Evolutionary conservation across 2,329 filamentous ascomycete species (phyloP).

Genomic region (Ophiobolus disseminans): DNA sequence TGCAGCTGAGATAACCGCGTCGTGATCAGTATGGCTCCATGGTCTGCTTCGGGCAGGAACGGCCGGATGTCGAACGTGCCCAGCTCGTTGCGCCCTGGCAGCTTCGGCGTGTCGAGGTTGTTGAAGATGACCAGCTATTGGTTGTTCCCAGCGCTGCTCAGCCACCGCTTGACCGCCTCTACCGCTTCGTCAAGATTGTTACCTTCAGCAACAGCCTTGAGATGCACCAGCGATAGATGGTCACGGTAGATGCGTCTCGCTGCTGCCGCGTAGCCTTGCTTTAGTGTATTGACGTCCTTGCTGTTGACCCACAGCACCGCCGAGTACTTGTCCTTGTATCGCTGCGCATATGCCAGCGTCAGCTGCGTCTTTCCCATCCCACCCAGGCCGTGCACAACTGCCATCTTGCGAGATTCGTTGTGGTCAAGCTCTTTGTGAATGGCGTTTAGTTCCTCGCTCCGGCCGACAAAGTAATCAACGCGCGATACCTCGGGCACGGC

Average conservation of each 20-base stretch:
- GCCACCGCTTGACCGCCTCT: not conserved
- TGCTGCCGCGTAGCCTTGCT: not conserved
- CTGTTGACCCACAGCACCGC: not conserved
- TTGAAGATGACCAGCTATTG: too few species aligned
- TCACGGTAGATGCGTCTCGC: not conserved
- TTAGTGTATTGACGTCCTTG: not conserved
- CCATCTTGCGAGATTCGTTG: slow-evolving; percentile 27
- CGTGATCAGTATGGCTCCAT: slow-evolving; percentile 11
- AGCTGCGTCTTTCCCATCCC: slow-evolving; percentile 57
- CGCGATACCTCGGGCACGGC: slow-evolving; percentile 1
- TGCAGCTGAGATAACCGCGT: slow-evolving; percentile 12
- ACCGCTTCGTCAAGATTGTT: not conserved
- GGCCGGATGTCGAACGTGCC: too few species aligned
- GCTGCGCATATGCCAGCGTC: not conserved
- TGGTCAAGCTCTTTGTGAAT: slow-evolving; percentile 37
- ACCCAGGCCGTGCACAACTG: slow-evolving; percentile 52
- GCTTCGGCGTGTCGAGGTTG: too few species aligned
- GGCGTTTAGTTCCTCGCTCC: slow-evolving; percentile 35
- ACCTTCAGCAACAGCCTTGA: not conserved
- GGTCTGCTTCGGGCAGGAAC: slow-evolving; percentile 5
- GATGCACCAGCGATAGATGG: not conserved
- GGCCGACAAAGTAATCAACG: slow-evolving; percentile 40
- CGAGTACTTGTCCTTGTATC: not conserved
- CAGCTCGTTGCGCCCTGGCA: too few species aligned
- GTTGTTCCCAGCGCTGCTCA: not conserved